phyloP scores from a whole-genome alignment of 768 basidiomycete species.

The Mycena kentingensis region DNA sequence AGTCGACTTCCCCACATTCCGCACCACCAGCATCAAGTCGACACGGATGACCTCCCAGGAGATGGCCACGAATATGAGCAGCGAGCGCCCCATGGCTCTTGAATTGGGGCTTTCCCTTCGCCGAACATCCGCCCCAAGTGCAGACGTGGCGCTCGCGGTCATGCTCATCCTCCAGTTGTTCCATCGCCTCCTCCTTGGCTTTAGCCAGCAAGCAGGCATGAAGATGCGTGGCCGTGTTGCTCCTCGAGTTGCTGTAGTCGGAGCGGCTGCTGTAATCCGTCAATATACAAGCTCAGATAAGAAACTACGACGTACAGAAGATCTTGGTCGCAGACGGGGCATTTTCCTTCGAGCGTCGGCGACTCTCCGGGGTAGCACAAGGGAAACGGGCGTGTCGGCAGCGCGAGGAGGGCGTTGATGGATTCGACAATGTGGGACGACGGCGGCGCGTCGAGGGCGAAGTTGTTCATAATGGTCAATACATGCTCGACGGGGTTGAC shows the following conservation, averaged over 20 bases:
- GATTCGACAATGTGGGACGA: not conserved
- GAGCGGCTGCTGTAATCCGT: not conserved
- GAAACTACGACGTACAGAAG: not conserved
- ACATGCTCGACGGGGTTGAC: not conserved
- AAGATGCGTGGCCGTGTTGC: not conserved
- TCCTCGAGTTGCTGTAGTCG: too few relatives aligned
- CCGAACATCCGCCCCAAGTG: not conserved
- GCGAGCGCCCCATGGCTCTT: not conserved
- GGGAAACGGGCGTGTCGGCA: not conserved
- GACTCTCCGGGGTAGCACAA: not conserved
- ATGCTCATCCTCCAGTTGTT: not conserved
- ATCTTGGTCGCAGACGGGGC: not conserved
- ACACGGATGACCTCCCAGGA: not conserved
- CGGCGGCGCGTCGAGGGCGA: not conserved
- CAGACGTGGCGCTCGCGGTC: not conserved
- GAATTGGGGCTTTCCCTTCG: not conserved
- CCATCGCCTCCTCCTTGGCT: not conserved
- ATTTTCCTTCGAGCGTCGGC: not conserved
- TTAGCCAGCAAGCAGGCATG: not conserved
- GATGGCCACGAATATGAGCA: not conserved
- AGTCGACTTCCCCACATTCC: not conserved
- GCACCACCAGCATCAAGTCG: not conserved
- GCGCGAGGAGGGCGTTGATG: not conserved
- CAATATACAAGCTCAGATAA: not conserved
- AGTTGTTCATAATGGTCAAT: not conserved